A percentile compares a stretch with the other conserved stretches of the same genome.
Conservation (phyloP, 495 filamentous ascomycete species). For the Penicillium diatomitis region DNA sequence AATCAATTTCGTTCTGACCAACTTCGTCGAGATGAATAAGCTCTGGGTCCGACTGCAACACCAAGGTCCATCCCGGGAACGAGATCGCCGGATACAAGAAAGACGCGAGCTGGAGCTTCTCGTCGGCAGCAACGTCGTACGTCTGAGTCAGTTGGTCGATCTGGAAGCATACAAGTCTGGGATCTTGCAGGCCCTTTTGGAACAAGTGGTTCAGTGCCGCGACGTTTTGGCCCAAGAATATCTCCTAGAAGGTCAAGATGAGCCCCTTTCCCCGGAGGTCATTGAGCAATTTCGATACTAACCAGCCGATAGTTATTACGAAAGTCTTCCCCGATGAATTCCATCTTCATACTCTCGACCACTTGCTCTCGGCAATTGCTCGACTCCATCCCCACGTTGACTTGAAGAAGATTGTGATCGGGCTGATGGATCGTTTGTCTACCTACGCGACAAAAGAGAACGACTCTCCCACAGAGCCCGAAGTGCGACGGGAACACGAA, state of each 20-base stretch:
- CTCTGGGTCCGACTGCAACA: constrained; percentile 96
- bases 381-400: constrained; percentile 92
- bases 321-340: constrained; percentile 99
- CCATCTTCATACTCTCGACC: constrained; percentile 91
- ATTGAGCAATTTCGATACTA: constrained; percentile 12
- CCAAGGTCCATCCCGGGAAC: constrained; percentile 90
- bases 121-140: constrained; percentile 90
- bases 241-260: constrained; percentile 64
- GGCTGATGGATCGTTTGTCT: constrained; percentile 91
- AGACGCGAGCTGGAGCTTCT: constrained; percentile 89
- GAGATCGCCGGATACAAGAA: constrained; percentile 88
- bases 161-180: constrained; percentile 85
- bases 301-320: constrained; percentile 62
- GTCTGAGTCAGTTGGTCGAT: constrained; percentile 92
- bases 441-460: constrained; percentile 84
- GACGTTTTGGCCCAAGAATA: constrained; percentile 98
- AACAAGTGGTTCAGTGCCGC: constrained; percentile 95
- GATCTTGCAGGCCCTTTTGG: constrained; percentile 79
- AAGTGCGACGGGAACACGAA: constrained; percentile 66
- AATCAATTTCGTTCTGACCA: constrained; percentile 93
- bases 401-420: constrained; percentile 95
- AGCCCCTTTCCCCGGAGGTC: background rate
- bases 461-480: constrained; percentile 63
- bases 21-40: constrained; percentile 99
- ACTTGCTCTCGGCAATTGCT: constrained; percentile 84